These are phyloP conservation scores for Cardamine chenopodiifolia DNA, from an alignment of 345 rosid species.

Conservation along the genomic window DNA sequence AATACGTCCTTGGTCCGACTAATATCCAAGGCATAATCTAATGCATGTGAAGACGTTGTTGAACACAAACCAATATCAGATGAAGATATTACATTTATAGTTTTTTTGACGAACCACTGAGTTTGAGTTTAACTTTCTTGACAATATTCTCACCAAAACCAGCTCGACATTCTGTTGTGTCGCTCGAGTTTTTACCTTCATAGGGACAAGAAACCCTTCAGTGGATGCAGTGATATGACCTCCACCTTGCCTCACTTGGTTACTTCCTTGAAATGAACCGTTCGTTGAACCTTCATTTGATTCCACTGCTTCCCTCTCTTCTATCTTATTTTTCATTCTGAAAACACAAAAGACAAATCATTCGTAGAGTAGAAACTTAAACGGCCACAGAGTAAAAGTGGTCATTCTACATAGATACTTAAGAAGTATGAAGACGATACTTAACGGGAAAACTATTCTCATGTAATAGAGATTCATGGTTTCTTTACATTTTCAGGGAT, in stretches of 20 bases:
- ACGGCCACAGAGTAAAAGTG: too few species aligned
- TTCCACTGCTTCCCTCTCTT: conserved; percentile 60
- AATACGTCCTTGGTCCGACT: conserved; percentile 57
- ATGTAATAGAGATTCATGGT: not conserved
- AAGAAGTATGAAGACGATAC: not conserved
- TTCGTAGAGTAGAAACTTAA: not conserved
- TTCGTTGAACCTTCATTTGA: conserved; percentile 75
- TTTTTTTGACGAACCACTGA: conserved; percentile 57
- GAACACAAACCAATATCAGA: conserved; percentile 50
- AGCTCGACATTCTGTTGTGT: conserved; percentile 37
- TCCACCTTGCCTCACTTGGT: conserved; percentile 46
- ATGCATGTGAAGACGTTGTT: conserved; percentile 47
- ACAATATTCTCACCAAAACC: conserved; percentile 35
- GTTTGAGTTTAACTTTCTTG: conserved; percentile 34
- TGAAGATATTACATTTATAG: conserved; percentile 41
- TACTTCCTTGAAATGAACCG: conserved; percentile 59
- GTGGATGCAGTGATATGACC: conserved; percentile 46
- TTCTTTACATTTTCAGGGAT: conserved; percentile 62
- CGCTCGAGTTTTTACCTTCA: conserved; percentile 51
- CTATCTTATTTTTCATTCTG: conserved; percentile 53
- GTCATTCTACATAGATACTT: too few species aligned
- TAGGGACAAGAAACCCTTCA: conserved; percentile 81
- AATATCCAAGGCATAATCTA: conserved; percentile 35
- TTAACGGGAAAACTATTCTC: not conserved
- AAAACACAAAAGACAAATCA: conserved; percentile 32